Evolutionary conservation across 441 rosid genomes (phyloP).

Genomic region (Geranium incanum): DNA sequence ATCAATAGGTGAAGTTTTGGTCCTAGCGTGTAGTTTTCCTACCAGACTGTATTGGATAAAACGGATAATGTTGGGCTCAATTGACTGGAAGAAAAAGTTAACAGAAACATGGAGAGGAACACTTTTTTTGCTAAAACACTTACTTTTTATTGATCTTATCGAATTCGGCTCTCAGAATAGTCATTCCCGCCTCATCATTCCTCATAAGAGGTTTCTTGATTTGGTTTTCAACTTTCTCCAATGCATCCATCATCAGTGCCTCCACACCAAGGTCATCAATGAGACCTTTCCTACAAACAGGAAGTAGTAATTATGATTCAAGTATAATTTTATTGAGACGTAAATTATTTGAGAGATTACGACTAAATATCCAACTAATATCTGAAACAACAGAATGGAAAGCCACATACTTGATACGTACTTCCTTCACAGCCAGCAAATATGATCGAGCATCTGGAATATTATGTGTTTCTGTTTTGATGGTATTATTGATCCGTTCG

Average conservation of each 20-base stretch:
- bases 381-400: not conserved
- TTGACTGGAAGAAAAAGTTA: not conserved
- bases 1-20: no score
- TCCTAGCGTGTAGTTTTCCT: no score
- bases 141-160: conserved; percentile 88
- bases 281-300: conserved; percentile 61
- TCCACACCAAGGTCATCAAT: conserved; percentile 80
- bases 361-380: not conserved
- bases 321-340: not conserved
- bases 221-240: conserved; percentile 88
- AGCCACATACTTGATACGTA: conserved; percentile 51
- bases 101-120: not conserved
- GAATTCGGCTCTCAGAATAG: conserved; percentile 73
- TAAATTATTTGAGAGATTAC: not conserved
- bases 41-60: no score
- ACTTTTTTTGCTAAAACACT: conserved; percentile 17
- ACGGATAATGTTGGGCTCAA: not conserved
- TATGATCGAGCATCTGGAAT: conserved; percentile 86
- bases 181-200: conserved; percentile 83
- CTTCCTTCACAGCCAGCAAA: conserved; percentile 64
- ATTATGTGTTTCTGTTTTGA: conserved; percentile 52
- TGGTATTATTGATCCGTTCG: conserved; percentile 57
- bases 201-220: conserved; percentile 91
- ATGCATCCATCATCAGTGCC: conserved; percentile 90
- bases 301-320: not conserved